Evolutionary conservation across 441 rosid genomes (phyloP), one percentile per base, ranked within the genome.

Genomic region (Gossypium davidsonii): DNA sequence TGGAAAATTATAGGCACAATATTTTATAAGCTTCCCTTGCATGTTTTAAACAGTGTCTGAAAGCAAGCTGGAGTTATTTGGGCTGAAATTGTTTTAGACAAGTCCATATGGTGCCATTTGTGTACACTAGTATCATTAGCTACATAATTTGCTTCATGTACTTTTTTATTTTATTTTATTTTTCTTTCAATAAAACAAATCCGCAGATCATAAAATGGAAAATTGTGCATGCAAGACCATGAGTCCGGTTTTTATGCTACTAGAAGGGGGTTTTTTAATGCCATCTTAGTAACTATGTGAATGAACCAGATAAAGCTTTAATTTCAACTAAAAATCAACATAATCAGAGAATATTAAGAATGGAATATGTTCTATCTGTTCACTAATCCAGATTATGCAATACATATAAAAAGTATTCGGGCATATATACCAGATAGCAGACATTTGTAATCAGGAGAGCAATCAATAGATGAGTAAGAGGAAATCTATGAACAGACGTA

Each of bases 31-130:
- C 5, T 31, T 4, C 34, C 34, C 6, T 31, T 31, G 34, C 6
- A 31, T 31, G 34, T 31, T 31, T 31, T 31, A 31, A 2, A 77
- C 91, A 91, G 87, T 34, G 89, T 82, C 73, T 82, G 85, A 37
- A 86, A 86, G 55, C 74, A 67, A 49, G 78, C 65, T 2, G 87
- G 84, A 60, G 77, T 31, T 14, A 34, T 56, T 11, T 78, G 48
- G 20, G 61, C 79, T 6, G 76, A 65, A 44, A 72, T 49, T 17
- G 76, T 59, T 34, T 60, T 65, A 34, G 77, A 61, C 55, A 70
- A 15, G 49, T 64, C 75, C 52, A 61, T 15, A 25, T 53, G 34
- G 34, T 28, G 34, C 1, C 34, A 31, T 31, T 5, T 4, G 34
- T 31, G 34, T 31, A 21, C 28, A 56, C 14, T 14, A 55, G 3